phyloP scores from a whole-genome alignment of 805 yeast genomes.

The Saturnispora hagleri region DNA sequence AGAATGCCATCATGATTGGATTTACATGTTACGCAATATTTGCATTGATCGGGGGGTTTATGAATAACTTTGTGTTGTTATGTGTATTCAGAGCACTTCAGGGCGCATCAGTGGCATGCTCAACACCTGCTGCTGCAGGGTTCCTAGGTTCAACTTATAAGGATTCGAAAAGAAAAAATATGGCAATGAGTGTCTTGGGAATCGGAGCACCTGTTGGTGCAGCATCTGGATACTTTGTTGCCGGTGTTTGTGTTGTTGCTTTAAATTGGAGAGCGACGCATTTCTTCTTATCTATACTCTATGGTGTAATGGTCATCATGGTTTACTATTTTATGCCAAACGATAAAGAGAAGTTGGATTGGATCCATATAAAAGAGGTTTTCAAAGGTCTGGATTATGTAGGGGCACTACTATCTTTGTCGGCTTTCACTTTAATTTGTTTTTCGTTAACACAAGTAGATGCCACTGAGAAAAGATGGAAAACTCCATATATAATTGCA shows the following conservation, averaged over 20 bases:
- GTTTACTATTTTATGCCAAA: slow-evolving; percentile 28
- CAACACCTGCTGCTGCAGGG: slow-evolving; percentile 41
- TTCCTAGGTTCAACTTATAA: slow-evolving; percentile 34
- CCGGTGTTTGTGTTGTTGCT: slow-evolving; percentile 34
- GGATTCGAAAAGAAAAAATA: slow-evolving; percentile 32
- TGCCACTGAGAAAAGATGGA: slow-evolving; percentile 34
- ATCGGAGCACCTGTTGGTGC: slow-evolving; percentile 43
- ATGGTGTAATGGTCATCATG: slow-evolving; percentile 17
- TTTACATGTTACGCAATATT: slow-evolving; percentile 26
- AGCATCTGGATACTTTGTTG: slow-evolving; percentile 33
- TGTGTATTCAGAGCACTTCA: slow-evolving; percentile 36
- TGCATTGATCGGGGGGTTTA: slow-evolving; percentile 30
- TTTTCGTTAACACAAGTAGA: slow-evolving; percentile 38
- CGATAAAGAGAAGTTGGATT: slow-evolving; percentile 23
- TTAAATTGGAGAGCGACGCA: slow-evolving; percentile 36
- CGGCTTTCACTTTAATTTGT: slow-evolving; percentile 34
- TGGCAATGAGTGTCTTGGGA: slow-evolving; percentile 34
- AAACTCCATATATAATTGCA: slow-evolving; percentile 38
- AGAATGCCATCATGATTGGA: slow-evolving; percentile 29
- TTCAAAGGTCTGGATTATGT: slow-evolving; percentile 30
- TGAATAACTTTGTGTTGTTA: slow-evolving; percentile 29
- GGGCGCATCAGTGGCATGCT: slow-evolving; percentile 36
- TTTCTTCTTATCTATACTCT: slow-evolving; percentile 33
- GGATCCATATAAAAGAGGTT: slow-evolving; percentile 18
- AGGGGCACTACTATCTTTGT: slow-evolving; percentile 35